Evolutionary conservation across 2,329 filamentous ascomycete species (phyloP).

Genomic region (Fusarium verticillioides): DNA sequence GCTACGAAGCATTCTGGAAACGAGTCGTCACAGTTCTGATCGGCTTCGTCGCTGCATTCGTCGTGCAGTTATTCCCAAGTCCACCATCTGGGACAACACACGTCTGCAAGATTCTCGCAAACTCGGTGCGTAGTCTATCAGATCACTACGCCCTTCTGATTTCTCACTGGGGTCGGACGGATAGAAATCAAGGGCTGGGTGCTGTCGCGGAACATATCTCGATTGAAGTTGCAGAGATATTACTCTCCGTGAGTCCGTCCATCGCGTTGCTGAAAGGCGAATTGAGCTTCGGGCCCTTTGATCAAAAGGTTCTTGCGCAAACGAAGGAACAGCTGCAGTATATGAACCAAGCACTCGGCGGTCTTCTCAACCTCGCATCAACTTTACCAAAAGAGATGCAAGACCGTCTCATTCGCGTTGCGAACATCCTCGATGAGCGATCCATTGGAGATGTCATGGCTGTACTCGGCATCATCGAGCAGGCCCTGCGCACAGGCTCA

Average conservation of each 20-base stretch:
- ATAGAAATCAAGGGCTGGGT: constrained; percentile 45
- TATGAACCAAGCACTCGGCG: constrained; percentile 49
- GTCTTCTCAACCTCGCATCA: constrained; percentile 48
- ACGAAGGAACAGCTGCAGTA: constrained; percentile 46
- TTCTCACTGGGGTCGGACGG: constrained; percentile 55
- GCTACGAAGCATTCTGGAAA: constrained; percentile 61
- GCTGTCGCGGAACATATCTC: constrained; percentile 46
- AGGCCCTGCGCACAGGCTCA: constrained; percentile 59
- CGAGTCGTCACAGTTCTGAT: constrained; percentile 57
- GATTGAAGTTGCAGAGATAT: constrained; percentile 45
- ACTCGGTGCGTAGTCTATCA: constrained; percentile 54
- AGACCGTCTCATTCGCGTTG: constrained; percentile 49
- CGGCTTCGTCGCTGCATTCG: constrained; percentile 54
- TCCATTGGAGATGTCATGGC: constrained; percentile 63
- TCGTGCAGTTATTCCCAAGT: constrained; percentile 59
- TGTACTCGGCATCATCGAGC: constrained; percentile 58
- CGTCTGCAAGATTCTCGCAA: constrained; percentile 57
- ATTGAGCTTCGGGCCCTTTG: constrained; percentile 47
- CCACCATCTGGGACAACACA: constrained; percentile 59
- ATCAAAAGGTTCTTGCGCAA: constrained; percentile 46
- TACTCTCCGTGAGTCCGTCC: constrained; percentile 41
- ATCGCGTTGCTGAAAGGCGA: constrained; percentile 48
- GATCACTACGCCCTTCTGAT: constrained; percentile 62
- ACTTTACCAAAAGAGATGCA: constrained; percentile 55
- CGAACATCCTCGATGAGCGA: constrained; percentile 55